These are phyloP conservation scores for Labyrinthula sp. DNA, from an alignment of 352 stramenopile genomes.

Conservation along the genomic window DNA sequence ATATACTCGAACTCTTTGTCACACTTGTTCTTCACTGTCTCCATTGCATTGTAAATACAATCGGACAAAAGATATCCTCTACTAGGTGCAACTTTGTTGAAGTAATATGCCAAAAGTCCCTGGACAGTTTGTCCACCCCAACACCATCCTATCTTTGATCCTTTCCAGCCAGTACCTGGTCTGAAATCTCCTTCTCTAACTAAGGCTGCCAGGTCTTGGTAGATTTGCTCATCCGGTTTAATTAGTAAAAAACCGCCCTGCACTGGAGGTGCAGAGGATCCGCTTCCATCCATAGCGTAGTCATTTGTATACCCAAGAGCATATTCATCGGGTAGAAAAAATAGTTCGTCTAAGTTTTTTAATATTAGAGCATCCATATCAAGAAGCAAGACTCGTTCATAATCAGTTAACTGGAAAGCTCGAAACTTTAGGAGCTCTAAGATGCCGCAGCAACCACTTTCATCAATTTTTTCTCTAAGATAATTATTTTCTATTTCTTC, in stretches of 20 bases:
- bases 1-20: conserved; percentile 8
- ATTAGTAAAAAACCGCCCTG: conserved; percentile 46
- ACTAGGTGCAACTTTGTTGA: conserved; percentile 37
- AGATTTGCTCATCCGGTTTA: conserved; percentile 34
- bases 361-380: conserved; percentile 32
- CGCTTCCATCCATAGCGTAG: conserved; percentile 36
- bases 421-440: conserved; percentile 32
- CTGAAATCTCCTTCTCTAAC: conserved; percentile 43
- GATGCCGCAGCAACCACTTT: conserved; percentile 29
- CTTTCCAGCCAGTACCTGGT: conserved; percentile 37
- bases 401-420: conserved; percentile 26
- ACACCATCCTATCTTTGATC: conserved; percentile 39
- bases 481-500: conserved; percentile 29
- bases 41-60: conserved; percentile 35
- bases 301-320: conserved; percentile 43
- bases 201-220: conserved; percentile 39
- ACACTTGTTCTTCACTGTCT: conserved; percentile 24
- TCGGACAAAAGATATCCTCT: conserved; percentile 23
- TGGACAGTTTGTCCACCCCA: conserved; percentile 48
- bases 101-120: conserved; percentile 45
- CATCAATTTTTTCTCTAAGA: conserved; percentile 17
- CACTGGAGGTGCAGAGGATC: conserved; percentile 30
- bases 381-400: conserved; percentile 33
- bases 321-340: conserved; percentile 13
- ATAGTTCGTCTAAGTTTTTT: conserved; percentile 31